Evolutionary conservation across 1,284 basidiomycete species (phyloP).

Genomic region (Apiotrichum gracile): DNA sequence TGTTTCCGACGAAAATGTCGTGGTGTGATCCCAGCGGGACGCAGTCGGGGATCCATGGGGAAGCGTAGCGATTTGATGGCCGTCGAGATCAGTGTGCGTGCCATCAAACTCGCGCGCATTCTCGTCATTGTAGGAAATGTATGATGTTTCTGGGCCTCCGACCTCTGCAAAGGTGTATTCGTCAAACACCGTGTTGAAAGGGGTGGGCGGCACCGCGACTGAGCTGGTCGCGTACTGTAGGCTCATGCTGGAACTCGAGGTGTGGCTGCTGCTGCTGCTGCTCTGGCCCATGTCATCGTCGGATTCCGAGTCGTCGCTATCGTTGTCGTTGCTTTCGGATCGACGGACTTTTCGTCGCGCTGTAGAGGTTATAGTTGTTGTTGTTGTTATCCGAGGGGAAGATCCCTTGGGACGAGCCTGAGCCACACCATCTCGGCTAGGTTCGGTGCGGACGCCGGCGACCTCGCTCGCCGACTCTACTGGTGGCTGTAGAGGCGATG

Average conservation of each 20-base stretch:
- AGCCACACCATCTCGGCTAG: too few relatives aligned
- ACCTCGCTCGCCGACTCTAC: too few relatives aligned
- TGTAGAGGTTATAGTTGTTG: too few relatives aligned
- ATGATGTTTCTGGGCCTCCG: background rate
- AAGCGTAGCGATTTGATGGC: background rate
- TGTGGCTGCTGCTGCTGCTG: too few relatives aligned
- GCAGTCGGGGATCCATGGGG: constrained; percentile 1
- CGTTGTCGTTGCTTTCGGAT: background rate
- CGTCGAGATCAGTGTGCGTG: background rate
- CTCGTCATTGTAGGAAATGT: background rate
- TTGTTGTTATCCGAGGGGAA: too few relatives aligned
- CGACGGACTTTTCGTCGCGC: too few relatives aligned
- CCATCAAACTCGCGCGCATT: background rate
- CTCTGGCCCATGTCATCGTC: background rate
- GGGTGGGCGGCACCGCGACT: constrained; percentile 23
- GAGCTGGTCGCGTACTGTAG: background rate
- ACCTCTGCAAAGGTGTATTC: background rate
- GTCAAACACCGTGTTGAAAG: constrained; percentile 28
- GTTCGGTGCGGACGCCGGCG: too few relatives aligned
- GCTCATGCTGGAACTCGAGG: background rate
- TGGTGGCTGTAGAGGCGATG: too few relatives aligned
- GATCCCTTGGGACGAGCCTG: too few relatives aligned
- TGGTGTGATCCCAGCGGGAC: background rate
- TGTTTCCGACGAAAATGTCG: background rate
- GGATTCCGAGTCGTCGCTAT: background rate